Evolutionary conservation across 352 stramenopile species (phyloP).

Genomic region (Pythium folliculosum): DNA sequence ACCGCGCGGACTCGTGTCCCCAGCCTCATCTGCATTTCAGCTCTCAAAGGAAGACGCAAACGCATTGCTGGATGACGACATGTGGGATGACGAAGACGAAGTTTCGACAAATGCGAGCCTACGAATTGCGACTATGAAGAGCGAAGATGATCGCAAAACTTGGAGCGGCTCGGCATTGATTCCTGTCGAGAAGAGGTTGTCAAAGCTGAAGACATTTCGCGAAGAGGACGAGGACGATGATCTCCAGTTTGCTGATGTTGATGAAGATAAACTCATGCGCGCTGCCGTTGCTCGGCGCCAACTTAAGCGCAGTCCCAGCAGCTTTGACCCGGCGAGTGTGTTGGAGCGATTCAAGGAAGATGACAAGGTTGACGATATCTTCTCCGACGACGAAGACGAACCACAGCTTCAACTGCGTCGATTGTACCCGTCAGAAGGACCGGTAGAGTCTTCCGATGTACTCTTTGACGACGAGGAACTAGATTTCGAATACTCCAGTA

Average conservation of each 20-base stretch:
- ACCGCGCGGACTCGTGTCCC: not conserved
- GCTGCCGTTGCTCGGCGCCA: constrained; percentile 29
- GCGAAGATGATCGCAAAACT: constrained; percentile 24
- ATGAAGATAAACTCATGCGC: constrained; percentile 62
- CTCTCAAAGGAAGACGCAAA: constrained; percentile 79
- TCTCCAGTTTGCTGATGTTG: constrained; percentile 69
- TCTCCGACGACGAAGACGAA: constrained; percentile 25
- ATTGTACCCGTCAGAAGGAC: constrained; percentile 24
- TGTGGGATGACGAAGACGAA: constrained; percentile 64
- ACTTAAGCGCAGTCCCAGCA: constrained; percentile 23
- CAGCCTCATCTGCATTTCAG: constrained; percentile 48
- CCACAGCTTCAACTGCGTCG: constrained; percentile 25
- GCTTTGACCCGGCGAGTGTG: not conserved
- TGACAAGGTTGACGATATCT: constrained; percentile 23
- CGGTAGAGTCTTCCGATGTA: constrained; percentile 49
- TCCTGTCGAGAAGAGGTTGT: constrained; percentile 58
- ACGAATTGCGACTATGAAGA: not conserved
- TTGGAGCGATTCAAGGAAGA: constrained; percentile 33
- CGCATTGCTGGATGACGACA: constrained; percentile 63
- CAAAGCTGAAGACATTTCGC: constrained; percentile 73
- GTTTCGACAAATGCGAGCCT: constrained; percentile 14
- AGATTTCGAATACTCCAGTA: constrained; percentile 77
- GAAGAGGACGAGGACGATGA: constrained; percentile 62
- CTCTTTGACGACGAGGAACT: constrained; percentile 85
- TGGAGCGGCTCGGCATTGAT: constrained; percentile 68